A percentile compares a stretch with the other conserved stretches of the same genome.
Conservation (phyloP, 768 basidiomycete genomes). For the Pleurotus salmoneostramineus region DNA sequence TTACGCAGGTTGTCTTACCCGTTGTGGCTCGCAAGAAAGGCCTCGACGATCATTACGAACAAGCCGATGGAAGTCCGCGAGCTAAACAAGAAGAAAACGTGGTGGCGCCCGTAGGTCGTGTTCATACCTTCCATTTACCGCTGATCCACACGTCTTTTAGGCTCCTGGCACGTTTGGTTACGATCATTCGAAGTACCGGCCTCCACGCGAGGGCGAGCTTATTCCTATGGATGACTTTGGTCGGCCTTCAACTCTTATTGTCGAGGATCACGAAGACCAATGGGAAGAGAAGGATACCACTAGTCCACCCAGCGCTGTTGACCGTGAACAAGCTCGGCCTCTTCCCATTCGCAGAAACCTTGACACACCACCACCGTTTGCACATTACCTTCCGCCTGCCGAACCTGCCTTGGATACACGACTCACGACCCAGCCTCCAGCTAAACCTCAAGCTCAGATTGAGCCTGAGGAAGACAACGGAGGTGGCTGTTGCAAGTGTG, state of each 20-base stretch:
- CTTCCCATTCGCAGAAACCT: conserved; percentile 30
- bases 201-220: conserved; percentile 34
- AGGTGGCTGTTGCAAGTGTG: conserved; percentile 76
- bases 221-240: conserved; percentile 73
- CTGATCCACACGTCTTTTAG: conserved; percentile 27
- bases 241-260: conserved; percentile 20
- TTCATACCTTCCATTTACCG: not conserved
- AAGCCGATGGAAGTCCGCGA: conserved; percentile 64
- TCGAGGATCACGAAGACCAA: conserved; percentile 18
- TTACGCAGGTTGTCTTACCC: conserved; percentile 69
- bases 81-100: conserved; percentile 37
- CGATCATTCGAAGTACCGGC: conserved; percentile 68
- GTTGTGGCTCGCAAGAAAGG: conserved; percentile 84
- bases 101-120: conserved; percentile 54
- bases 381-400: conserved; percentile 46
- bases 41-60: conserved; percentile 64
- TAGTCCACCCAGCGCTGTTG: conserved; percentile 12
- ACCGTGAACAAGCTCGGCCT: conserved; percentile 20
- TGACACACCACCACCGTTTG: conserved; percentile 59
- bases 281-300: conserved; percentile 16
- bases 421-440: not conserved
- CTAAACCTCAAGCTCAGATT: conserved; percentile 19
- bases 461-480: conserved; percentile 46
- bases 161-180: conserved; percentile 83
- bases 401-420: conserved; percentile 14